A percentile compares a stretch with the other conserved stretches of the same genome.
phyloP scores from a whole-genome alignment of 176 grass and related monocot genomes.

The Paspalum vaginatum region DNA sequence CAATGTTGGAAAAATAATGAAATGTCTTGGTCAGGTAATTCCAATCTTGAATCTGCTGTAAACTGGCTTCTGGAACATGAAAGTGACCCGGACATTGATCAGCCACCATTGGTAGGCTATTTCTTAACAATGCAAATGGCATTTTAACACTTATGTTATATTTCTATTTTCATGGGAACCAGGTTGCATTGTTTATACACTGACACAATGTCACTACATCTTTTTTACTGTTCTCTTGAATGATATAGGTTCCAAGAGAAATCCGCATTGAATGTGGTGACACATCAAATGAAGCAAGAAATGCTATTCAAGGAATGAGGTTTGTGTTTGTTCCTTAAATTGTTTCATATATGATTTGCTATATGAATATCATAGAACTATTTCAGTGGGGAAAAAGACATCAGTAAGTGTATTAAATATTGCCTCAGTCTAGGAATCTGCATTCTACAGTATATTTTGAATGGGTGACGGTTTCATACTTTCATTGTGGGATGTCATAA shows the following conservation, averaged over 20 bases:
- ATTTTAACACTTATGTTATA: constrained; percentile 13
- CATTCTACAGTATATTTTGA: constrained; percentile 17
- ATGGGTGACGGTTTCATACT: constrained; percentile 1
- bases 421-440: constrained; percentile 3
- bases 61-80: constrained; percentile 95
- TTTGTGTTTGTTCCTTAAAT: constrained; percentile 18
- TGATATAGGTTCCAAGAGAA: constrained; percentile 63
- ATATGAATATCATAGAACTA: constrained; percentile 27
- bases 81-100: constrained; percentile 85
- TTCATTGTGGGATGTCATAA: constrained; percentile 15
- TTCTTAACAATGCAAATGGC: constrained; percentile 23
- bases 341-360: constrained; percentile 11
- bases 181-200: constrained; percentile 5
- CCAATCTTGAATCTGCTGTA: constrained; percentile 69
- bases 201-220: constrained; percentile 5
- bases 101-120: constrained; percentile 66
- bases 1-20: constrained; percentile 34
- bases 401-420: neutral
- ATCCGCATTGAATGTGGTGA: constrained; percentile 68
- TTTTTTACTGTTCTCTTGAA: constrained; percentile 36
- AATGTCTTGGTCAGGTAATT: constrained; percentile 61
- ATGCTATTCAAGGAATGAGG: constrained; percentile 28
- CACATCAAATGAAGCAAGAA: constrained; percentile 51
- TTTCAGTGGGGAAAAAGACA: constrained; percentile 23
- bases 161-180: constrained; percentile 24